phyloP scores from a whole-genome alignment of 2,329 filamentous ascomycete genomes.

The Cryoendolithus antarcticus region DNA sequence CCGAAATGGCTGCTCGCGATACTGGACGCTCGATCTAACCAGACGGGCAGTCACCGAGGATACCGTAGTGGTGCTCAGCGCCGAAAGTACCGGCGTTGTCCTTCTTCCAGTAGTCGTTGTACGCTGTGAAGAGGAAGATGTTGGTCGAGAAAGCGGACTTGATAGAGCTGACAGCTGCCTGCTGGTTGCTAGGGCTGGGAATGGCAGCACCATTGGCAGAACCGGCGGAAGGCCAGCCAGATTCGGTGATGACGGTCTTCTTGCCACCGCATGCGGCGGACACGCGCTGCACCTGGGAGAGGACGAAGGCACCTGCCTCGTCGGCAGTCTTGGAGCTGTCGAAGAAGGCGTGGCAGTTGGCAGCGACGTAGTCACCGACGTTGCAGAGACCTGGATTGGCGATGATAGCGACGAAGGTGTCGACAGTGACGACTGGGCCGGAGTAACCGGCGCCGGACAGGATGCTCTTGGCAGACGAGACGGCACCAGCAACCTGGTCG shows the following conservation, averaged over 20 bases:
- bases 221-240: constrained; percentile 70
- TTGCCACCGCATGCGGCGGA: constrained; percentile 41
- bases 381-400: constrained; percentile 62
- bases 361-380: constrained; percentile 63
- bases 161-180: constrained; percentile 52
- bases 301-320: constrained; percentile 56
- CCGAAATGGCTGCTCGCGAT: not conserved
- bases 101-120: constrained; percentile 69
- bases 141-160: constrained; percentile 45
- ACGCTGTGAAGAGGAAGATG: constrained; percentile 65
- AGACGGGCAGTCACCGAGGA: constrained; percentile 27
- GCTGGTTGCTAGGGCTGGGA: constrained; percentile 54
- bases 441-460: constrained; percentile 53
- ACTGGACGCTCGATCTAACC: constrained; percentile 4
- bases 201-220: constrained; percentile 54
- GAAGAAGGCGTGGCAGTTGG: constrained; percentile 79
- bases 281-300: constrained; percentile 40
- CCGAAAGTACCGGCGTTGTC: constrained; percentile 50
- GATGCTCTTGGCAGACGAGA: constrained; percentile 44
- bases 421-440: constrained; percentile 66
- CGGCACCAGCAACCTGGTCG: constrained; percentile 42
- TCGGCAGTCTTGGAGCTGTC: constrained; percentile 49
- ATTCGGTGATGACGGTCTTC: constrained; percentile 63
- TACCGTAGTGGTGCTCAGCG: constrained; percentile 64
- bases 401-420: constrained; percentile 59